A percentile compares a stretch with the other conserved stretches of the same genome.
Evolutionary conservation across 164 flowering plant species (phyloP).

Genomic region (Cinnamomum micranthum): DNA sequence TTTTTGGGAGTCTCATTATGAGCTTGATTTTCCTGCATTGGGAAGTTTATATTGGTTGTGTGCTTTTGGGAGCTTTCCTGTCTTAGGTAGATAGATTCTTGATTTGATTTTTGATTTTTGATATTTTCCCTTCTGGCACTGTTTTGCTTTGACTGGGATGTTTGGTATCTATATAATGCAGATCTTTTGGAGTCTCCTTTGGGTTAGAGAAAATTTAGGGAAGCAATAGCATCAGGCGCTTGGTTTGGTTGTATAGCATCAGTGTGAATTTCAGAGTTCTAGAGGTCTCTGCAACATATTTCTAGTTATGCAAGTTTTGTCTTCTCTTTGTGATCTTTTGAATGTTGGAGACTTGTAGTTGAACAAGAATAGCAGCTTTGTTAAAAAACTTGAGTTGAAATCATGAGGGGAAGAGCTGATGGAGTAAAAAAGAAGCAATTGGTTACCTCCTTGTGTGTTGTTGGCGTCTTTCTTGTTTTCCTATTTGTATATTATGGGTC

Average conservation of each 20-base stretch:
- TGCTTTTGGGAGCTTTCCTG: not conserved
- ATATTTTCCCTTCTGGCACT: not conserved
- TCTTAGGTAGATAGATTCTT: not conserved
- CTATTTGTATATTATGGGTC: constrained; percentile 58
- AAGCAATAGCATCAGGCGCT: not conserved
- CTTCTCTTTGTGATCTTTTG: constrained; percentile 2
- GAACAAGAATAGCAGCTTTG: constrained; percentile 2
- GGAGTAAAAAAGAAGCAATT: constrained; percentile 59
- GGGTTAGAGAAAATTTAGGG: not conserved
- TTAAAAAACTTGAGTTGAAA: constrained; percentile 9
- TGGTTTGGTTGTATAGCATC: not conserved
- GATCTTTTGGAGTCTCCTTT: not conserved
- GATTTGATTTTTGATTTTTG: not conserved
- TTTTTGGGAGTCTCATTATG: not conserved
- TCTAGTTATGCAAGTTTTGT: not conserved
- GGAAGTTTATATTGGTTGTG: too few species aligned
- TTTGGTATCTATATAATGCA: not conserved
- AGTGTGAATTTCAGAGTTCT: not conserved
- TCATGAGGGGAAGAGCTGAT: constrained; percentile 33
- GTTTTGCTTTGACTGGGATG: not conserved
- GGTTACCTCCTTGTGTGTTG: constrained; percentile 41
- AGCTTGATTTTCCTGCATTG: not conserved
- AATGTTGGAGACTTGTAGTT: not conserved
- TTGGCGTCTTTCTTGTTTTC: constrained; percentile 48
- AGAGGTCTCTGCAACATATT: constrained; percentile 4